Conservation (phyloP, 768 basidiomycete species). For the Amanita rimosa region DNA sequence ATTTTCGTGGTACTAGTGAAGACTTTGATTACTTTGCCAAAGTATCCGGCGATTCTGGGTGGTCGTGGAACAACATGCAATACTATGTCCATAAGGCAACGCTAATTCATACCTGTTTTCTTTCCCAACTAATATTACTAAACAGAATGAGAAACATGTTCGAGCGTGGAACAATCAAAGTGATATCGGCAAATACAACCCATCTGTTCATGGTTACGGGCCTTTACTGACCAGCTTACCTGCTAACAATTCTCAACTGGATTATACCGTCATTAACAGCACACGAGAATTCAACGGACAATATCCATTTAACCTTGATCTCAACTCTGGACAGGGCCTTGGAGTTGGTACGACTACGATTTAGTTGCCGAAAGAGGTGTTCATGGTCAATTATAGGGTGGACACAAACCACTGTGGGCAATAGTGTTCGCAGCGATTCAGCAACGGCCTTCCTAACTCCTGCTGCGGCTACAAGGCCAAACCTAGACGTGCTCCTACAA, state of each 20-base stretch:
- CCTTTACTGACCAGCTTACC: constrained; percentile 17
- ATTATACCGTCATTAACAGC: constrained; percentile 16
- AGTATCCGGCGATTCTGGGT: constrained; percentile 32
- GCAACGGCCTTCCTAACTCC: constrained; percentile 20
- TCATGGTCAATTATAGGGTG: constrained; percentile 13
- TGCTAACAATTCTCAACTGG: constrained; percentile 15
- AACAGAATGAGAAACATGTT: constrained; percentile 20
- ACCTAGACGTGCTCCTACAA: constrained; percentile 20
- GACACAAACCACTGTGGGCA: constrained; percentile 16
- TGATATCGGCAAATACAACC: constrained; percentile 19
- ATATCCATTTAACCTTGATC: constrained; percentile 26
- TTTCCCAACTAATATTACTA: not conserved
- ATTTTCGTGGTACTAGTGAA: constrained; percentile 16
- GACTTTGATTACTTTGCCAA: constrained; percentile 44
- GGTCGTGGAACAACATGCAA: constrained; percentile 22
- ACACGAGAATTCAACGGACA: constrained; percentile 14
- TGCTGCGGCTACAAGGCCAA: constrained; percentile 13
- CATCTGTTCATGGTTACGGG: constrained; percentile 16
- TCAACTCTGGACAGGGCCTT: constrained; percentile 21
- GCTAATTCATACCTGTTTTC: not conserved
- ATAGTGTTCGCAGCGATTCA: constrained; percentile 18
- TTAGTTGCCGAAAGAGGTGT: not conserved
- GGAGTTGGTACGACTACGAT: constrained; percentile 17
- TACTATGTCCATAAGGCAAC: constrained; percentile 16
- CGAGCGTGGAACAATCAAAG: constrained; percentile 20